Evolutionary conservation across 2,329 filamentous ascomycete genomes (phyloP).

Genomic region (Sporothrix sp.): DNA sequence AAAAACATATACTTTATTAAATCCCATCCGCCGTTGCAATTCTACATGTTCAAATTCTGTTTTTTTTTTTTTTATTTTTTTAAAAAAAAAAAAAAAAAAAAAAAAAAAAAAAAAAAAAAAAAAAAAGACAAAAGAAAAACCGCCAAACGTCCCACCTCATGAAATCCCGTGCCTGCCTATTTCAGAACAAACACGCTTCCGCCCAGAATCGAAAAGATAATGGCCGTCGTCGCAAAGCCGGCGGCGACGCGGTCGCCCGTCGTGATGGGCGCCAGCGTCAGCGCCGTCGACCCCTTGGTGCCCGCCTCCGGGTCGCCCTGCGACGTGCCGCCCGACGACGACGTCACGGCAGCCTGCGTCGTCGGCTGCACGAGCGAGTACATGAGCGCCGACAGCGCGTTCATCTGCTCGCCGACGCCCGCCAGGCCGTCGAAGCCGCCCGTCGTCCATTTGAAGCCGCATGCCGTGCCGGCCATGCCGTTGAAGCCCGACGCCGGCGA

Average conservation of each 20-base stretch:
- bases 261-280: constrained; percentile 32
- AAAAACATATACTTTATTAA: too few species aligned
- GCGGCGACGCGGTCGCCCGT: constrained; percentile 45
- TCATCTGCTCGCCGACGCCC: constrained; percentile 63
- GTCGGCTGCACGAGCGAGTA: constrained; percentile 43
- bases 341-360: constrained; percentile 36
- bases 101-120: too few species aligned
- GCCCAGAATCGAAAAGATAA: constrained; percentile 39
- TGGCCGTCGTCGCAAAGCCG: constrained; percentile 43
- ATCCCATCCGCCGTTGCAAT: too few species aligned
- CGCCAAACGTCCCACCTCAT: neutral
- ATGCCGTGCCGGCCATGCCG: constrained; percentile 49
- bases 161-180: constrained; percentile 20
- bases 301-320: constrained; percentile 41
- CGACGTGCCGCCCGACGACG: constrained; percentile 49
- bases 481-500: constrained; percentile 33
- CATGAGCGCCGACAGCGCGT: constrained; percentile 53
- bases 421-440: constrained; percentile 46
- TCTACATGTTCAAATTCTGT: too few species aligned
- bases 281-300: constrained; percentile 20
- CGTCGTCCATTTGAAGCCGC: constrained; percentile 56
- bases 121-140: too few species aligned
- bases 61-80: too few species aligned
- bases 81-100: too few species aligned
- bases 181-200: constrained; percentile 41